Conservation (phyloP, 192 early-diverging fungal species). For the Diversispora eburnea region DNA sequence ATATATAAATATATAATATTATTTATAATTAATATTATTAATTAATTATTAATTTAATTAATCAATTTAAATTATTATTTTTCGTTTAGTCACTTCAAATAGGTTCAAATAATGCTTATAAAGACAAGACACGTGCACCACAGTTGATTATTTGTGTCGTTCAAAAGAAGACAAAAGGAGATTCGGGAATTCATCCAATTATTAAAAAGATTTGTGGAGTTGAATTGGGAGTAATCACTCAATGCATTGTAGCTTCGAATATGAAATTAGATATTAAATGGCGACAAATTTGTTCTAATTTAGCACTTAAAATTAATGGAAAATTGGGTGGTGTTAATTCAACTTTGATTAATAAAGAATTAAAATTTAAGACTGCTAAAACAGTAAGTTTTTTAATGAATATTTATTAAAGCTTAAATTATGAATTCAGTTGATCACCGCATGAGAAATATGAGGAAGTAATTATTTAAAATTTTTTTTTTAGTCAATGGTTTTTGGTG, state of each 20-base stretch:
- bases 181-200: slow-evolving; percentile 73
- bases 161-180: slow-evolving; percentile 72
- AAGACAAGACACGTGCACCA: slow-evolving; percentile 58
- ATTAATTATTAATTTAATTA: no score
- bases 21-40: background rate
- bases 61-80: background rate
- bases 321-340: slow-evolving; percentile 80
- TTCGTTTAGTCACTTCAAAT: slow-evolving; percentile 49
- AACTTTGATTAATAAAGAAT: slow-evolving; percentile 39
- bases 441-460: background rate
- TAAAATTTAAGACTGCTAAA: slow-evolving; percentile 45
- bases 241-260: slow-evolving; percentile 68
- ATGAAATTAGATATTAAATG: slow-evolving; percentile 24
- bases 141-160: slow-evolving; percentile 85
- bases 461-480: background rate
- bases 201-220: slow-evolving; percentile 89
- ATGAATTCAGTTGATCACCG: background rate
- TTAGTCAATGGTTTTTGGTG: slow-evolving; percentile 82
- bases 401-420: slow-evolving; percentile 53
- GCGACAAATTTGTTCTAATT: slow-evolving; percentile 83
- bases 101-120: slow-evolving; percentile 63
- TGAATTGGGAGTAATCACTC: slow-evolving; percentile 76
- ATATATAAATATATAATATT: slow-evolving; percentile 36
- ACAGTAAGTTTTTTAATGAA: slow-evolving; percentile 63
- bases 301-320: slow-evolving; percentile 86